phyloP scores from a whole-genome alignment of 75 land plant species.

The Cryptomeria japonica region DNA sequence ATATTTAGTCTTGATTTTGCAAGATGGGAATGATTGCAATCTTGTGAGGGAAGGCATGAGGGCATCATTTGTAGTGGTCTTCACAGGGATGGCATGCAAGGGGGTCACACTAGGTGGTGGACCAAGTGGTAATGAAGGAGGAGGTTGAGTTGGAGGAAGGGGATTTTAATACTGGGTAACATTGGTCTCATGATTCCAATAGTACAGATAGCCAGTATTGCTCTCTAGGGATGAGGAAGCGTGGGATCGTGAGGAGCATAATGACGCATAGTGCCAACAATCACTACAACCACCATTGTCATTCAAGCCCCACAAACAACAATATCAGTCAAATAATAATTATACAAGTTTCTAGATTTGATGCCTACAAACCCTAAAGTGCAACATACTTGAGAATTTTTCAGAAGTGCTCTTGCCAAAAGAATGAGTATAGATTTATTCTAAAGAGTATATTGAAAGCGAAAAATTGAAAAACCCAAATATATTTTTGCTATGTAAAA shows the following conservation, averaged over 20 bases:
- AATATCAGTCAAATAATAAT: too few species aligned
- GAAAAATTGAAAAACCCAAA: too few species aligned
- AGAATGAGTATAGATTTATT: too few species aligned
- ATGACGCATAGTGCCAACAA: conserved; percentile 44
- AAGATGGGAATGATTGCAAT: conserved; percentile 25
- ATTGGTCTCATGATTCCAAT: conserved; percentile 79
- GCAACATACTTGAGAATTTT: too few species aligned
- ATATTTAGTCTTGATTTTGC: conserved; percentile 12
- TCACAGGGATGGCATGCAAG: conserved; percentile 32
- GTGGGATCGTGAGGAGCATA: conserved; percentile 78
- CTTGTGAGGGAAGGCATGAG: conserved; percentile 18
- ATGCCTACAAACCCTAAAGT: too few species aligned
- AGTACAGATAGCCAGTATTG: conserved; percentile 54
- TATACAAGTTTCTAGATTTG: too few species aligned
- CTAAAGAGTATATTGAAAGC: too few species aligned
- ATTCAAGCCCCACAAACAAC: too few species aligned
- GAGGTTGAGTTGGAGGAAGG: conserved; percentile 20
- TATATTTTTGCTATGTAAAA: too few species aligned
- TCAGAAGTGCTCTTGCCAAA: too few species aligned
- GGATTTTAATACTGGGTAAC: conserved; percentile 75
- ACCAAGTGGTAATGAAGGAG: conserved; percentile 34
- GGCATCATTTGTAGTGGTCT: background rate
- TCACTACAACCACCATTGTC: too few species aligned
- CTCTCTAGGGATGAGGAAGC: conserved; percentile 74
- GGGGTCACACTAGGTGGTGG: conserved; percentile 41